Evolutionary conservation across 2,329 filamentous ascomycete genomes (phyloP).

Genomic region (Ophiosphaerella narmari): DNA sequence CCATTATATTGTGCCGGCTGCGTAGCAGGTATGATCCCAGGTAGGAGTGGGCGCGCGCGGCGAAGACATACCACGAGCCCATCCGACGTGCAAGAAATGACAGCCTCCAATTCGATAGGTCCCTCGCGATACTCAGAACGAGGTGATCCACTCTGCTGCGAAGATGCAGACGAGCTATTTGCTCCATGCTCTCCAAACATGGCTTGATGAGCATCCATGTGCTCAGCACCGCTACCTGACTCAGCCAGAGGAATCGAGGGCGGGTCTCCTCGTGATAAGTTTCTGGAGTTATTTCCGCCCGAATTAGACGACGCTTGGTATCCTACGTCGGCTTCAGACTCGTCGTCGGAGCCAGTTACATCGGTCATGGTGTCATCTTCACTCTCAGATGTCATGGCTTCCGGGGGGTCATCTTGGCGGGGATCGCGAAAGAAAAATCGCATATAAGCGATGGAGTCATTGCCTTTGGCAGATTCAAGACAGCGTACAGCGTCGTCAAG

Average conservation of each 20-base stretch:
- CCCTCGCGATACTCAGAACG: constrained; percentile 33
- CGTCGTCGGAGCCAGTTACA: constrained; percentile 54
- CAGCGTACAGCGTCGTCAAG: constrained; percentile 76
- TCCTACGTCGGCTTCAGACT: constrained; percentile 52
- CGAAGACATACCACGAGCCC: constrained; percentile 82
- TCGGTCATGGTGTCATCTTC: constrained; percentile 55
- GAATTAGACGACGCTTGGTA: constrained; percentile 40
- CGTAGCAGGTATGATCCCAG: constrained; percentile 40
- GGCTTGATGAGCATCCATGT: constrained; percentile 40
- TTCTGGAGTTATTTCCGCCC: constrained; percentile 23
- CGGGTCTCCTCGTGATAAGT: constrained; percentile 14
- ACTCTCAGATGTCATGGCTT: constrained; percentile 51
- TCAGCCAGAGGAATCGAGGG: constrained; percentile 43
- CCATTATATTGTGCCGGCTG: constrained; percentile 50
- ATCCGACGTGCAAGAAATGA: constrained; percentile 90
- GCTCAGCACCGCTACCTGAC: constrained; percentile 53
- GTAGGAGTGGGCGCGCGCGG: constrained; percentile 72
- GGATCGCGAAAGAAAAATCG: constrained; percentile 85
- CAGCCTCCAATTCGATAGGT: constrained; percentile 77
- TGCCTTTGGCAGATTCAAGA: constrained; percentile 83
- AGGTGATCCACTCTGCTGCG: constrained; percentile 21
- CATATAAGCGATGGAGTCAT: constrained; percentile 88
- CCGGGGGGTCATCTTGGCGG: constrained; percentile 53
- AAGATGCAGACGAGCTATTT: constrained; percentile 36
- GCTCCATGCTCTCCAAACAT: constrained; percentile 33